Evolutionary conservation across 1,284 basidiomycete species (phyloP).

Genomic region (Neonothopanus nambi): DNA sequence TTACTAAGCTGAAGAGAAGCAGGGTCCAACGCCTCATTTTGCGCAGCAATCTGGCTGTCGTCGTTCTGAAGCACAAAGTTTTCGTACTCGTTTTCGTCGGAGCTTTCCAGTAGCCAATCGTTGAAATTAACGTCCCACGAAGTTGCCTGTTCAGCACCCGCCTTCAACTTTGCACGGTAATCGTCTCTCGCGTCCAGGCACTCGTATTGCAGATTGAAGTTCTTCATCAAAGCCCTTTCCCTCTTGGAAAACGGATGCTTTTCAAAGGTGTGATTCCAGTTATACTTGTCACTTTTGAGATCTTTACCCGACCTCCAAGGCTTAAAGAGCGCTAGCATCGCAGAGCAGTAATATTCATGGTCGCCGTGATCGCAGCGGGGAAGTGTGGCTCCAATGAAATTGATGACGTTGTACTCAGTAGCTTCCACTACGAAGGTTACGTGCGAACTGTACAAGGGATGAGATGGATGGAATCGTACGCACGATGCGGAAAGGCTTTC

Average conservation of each 20-base stretch:
- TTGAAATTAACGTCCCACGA: too few relatives aligned
- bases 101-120: too few relatives aligned
- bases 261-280: constrained; percentile 21
- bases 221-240: constrained; percentile 19
- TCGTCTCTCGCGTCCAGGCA: constrained; percentile 27
- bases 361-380: neutral
- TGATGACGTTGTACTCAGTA: neutral
- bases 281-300: constrained; percentile 6
- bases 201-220: constrained; percentile 27
- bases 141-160: neutral
- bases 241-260: constrained; percentile 9
- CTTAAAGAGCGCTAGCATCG: constrained; percentile 19
- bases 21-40: too few relatives aligned
- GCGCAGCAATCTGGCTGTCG: too few relatives aligned
- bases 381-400: neutral
- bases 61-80: too few relatives aligned
- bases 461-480: neutral
- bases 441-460: constrained; percentile 2
- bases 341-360: neutral
- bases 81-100: neutral
- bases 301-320: constrained; percentile 23
- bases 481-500: too few relatives aligned
- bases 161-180: constrained; percentile 18
- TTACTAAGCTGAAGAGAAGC: too few relatives aligned
- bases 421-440: neutral